Evolutionary conservation across 768 basidiomycete genomes (phyloP).

Genomic region (Lactarius sanguifluus): DNA sequence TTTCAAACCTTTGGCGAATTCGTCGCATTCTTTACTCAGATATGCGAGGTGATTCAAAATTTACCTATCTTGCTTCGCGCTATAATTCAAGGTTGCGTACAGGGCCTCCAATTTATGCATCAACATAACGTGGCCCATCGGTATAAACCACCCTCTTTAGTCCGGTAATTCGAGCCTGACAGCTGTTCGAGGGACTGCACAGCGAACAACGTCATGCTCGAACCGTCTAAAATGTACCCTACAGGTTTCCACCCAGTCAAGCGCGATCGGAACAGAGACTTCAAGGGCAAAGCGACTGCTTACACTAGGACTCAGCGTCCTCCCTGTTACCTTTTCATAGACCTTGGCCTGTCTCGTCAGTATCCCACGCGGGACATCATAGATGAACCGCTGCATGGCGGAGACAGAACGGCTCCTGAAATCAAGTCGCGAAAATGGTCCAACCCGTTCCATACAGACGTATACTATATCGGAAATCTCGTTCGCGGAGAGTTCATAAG

Average conservation of each 20-base stretch:
- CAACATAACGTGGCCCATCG: constrained; percentile 32
- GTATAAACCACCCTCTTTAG: constrained; percentile 30
- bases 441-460: constrained; percentile 40
- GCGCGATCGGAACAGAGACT: constrained; percentile 29
- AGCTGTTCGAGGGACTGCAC: constrained; percentile 21
- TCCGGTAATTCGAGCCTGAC: not conserved
- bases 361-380: constrained; percentile 33
- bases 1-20: constrained; percentile 41
- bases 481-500: constrained; percentile 34
- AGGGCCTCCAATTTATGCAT: constrained; percentile 34
- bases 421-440: constrained; percentile 26
- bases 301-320: constrained; percentile 33
- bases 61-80: not conserved
- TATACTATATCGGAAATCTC: constrained; percentile 39
- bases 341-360: constrained; percentile 34
- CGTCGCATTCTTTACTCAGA: constrained; percentile 37
- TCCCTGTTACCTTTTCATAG: constrained; percentile 33
- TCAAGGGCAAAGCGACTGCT: constrained; percentile 30
- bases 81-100: not conserved
- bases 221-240: constrained; percentile 34
- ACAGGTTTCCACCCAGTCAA: constrained; percentile 35
- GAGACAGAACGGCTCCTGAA: constrained; percentile 44
- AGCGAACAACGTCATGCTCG: constrained; percentile 34
- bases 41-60: constrained; percentile 37
- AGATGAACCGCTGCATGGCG: constrained; percentile 39